A percentile compares a stretch with the other conserved stretches of the same genome.
Conservation (phyloP, 495 filamentous ascomycete species). For the Pseudomonodictys pantanalensis region DNA sequence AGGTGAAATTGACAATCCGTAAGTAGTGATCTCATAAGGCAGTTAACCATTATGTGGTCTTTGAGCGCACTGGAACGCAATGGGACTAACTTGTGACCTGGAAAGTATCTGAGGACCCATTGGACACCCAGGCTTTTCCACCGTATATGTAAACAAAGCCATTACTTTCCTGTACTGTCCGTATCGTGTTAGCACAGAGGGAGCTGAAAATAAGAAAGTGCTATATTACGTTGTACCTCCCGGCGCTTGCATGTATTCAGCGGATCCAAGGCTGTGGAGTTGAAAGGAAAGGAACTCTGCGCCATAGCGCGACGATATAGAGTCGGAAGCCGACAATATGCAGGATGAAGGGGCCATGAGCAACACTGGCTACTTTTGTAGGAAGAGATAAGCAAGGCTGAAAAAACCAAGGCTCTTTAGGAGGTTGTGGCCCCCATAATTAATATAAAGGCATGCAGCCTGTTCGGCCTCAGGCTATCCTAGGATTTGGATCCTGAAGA, state of each 20-base stretch:
- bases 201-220: neutral
- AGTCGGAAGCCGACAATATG: no score
- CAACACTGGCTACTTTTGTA: no score
- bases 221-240: neutral
- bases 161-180: slow-evolving; percentile 2
- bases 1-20: slow-evolving; percentile 10
- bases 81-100: slow-evolving; percentile 1
- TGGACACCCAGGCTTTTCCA: slow-evolving; percentile 8
- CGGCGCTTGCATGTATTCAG: slow-evolving; percentile 4
- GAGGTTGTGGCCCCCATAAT: no score
- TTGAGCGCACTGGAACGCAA: neutral
- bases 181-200: neutral
- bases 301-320: no score
- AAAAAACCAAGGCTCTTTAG: no score
- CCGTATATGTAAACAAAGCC: slow-evolving; percentile 15
- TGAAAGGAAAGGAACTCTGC: no score
- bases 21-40: slow-evolving; percentile 8
- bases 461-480: no score
- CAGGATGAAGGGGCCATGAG: no score
- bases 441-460: no score
- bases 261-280: slow-evolving; percentile 11
- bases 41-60: neutral
- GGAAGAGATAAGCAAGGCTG: no score
- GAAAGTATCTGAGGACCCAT: neutral
- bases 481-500: no score